These are phyloP conservation scores for Tetrahymena malaccensis DNA, from an alignment of 73 alveolate species.

Conservation along the genomic window DNA sequence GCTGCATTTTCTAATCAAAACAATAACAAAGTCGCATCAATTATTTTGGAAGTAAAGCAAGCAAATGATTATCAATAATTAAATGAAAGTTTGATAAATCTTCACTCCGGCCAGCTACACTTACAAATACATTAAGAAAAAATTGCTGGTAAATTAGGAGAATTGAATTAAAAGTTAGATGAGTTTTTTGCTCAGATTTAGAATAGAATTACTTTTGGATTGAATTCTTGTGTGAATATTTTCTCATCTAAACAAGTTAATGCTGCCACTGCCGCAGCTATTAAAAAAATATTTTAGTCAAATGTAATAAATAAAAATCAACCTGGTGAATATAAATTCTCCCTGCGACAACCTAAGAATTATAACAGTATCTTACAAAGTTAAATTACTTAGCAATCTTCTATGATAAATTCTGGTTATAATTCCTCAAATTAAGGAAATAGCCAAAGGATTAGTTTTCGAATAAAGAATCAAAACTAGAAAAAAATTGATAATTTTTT, in stretches of 20 bases:
- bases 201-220: neutral
- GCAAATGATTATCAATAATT: neutral
- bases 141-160: neutral
- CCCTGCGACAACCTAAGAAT: neutral
- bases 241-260: neutral
- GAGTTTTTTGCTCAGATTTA: neutral
- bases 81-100: neutral
- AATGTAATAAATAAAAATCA: neutral
- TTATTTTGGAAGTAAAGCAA: neutral
- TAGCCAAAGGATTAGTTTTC: neutral
- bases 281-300: neutral
- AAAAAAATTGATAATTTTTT: neutral
- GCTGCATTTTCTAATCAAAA: neutral
- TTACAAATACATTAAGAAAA: neutral
- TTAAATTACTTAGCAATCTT: neutral
- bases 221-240: neutral
- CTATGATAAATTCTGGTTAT: neutral
- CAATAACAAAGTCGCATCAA: neutral
- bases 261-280: neutral
- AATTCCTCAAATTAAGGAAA: neutral
- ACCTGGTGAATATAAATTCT: neutral
- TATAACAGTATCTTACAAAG: neutral
- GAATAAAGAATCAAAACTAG: neutral
- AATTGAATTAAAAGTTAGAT: neutral
- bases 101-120: neutral